Evolutionary conservation across 2,329 filamentous ascomycete species (phyloP), one percentile per base, ranked within the genome.

Genomic region (Calonectria leucothoes): DNA sequence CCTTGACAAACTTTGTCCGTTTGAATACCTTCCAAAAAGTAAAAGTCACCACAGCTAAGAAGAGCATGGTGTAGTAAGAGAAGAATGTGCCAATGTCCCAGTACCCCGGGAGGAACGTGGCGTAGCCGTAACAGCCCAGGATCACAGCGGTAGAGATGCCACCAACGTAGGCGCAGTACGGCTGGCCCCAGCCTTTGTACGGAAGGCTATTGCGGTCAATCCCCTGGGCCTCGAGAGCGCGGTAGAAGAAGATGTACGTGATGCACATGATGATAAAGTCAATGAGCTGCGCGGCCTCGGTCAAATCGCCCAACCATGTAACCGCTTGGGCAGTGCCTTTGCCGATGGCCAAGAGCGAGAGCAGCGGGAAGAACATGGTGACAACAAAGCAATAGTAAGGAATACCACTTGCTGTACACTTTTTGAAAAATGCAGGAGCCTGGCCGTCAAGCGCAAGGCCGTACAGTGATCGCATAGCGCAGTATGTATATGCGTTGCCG

Each of bases 161-260:
- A 17, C 87, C 83, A 25, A 86, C 57, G 89, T 74, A 74, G 3
- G 57, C 57, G 25, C 86, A 87, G 80, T 89, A 92, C 0, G 91
- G 90, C 80, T 92, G 90, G 77, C 90, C 86, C 65, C 84, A 89
- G 10, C 89, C 91, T 33, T 80, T 85, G 82, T 92, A 93, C 1
- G 91, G 89, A 14, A 92, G 83, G 0, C 81, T 82, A 12, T 81
- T 83, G 66, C 91, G 89, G 80, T 88, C 86, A 72, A 88, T 81
- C n/a, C 86, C 83, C 78, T 91, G 87, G 0, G 86, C 88, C 73
- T 87, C 83, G 71, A 88, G 86, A 57, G 90, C 91, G 29, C 87
- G 86, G 81, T 89, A 83, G 79, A 86, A 87, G 70, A 84, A 83
- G 48, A 87, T 75, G 78, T 86, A 89, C 20, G 86, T 86, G 57